Base-by-base conservation (phyloP, 352 stramenopile genomes). In the Pythium grandisporangium region DNA sequence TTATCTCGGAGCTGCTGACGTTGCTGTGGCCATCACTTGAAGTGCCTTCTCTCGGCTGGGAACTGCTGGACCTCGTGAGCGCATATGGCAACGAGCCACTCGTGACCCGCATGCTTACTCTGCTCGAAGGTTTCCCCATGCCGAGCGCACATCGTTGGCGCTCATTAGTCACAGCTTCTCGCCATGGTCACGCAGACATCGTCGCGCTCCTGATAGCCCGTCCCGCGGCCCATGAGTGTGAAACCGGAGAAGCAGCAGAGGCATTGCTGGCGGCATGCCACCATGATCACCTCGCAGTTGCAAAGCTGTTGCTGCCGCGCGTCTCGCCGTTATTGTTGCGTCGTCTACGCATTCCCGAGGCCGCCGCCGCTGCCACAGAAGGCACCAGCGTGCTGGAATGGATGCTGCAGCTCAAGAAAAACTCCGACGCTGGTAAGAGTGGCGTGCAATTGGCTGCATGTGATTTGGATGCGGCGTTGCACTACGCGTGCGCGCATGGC, bases 401-500 rank as follows among this genome's bases (percentile, higher is more conserved):
- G 45, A 22, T 59, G 7, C 37, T 58, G 14, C 17, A 5, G 35
- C 11, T 3, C 27, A 50, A 12, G 16, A 23, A 8, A 30, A 13
- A 1, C 24, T 29, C 13, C 7, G n/a, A n/a, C n/a, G n/a, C n/a
- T n/a, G n/a, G n/a, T n/a, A n/a, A n/a, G n/a, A n/a, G n/a, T n/a
- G n/a, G n/a, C n/a, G n/a, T n/a, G n/a, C n/a, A n/a, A n/a, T n/a
- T 34, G 12, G 35, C 16, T 0, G 2, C 22, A 10, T 59, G 46
- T 20, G 51, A 59, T 12, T 2, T 53, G 2, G 51, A 59, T 13
- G 51, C 51, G 5, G 51, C 52, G 5, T 45, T 61, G 10, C 45
- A 55, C n/a, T 54, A 61, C 30, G 52, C 52, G 23, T 61, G 52
- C 32, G 45, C 45, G 2, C 39, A 61, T 20, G 52, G 52, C 12